Conservation (phyloP, 192 early-diverging fungal genomes). For the Helicostylum pulchrum region DNA sequence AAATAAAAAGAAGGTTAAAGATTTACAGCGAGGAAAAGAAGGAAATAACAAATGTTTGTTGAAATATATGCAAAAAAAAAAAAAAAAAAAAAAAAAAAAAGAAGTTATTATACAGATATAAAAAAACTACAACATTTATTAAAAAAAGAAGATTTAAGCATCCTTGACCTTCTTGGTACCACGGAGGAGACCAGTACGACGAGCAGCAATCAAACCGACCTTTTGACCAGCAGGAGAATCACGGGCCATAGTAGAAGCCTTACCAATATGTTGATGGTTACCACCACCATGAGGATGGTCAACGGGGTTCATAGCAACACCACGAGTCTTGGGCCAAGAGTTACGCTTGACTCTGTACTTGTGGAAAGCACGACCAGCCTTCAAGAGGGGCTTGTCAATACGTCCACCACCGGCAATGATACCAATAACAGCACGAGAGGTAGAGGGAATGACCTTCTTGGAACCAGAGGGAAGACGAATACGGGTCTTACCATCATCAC, state of each 20-base stretch:
- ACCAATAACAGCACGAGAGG: slow-evolving; percentile 93
- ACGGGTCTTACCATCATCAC: slow-evolving; percentile 95
- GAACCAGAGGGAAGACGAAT: slow-evolving; percentile 97
- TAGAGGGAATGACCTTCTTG: slow-evolving; percentile 93
- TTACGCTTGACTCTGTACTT: slow-evolving; percentile 99
- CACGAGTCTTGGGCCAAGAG: slow-evolving; percentile 99
- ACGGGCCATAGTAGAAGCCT: slow-evolving; percentile 96
- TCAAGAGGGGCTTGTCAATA: slow-evolving; percentile 98
- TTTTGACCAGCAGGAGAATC: slow-evolving; percentile 95
- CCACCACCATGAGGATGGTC: slow-evolving; percentile 97
- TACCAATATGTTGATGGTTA: slow-evolving; percentile 99
- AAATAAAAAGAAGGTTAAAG: no score
- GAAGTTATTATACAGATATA: no score
- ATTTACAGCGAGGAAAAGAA: no score
- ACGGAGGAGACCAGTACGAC: slow-evolving; percentile 96
- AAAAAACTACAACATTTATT: no score
- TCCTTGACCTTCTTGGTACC: slow-evolving; percentile 97
- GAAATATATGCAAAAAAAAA: no score
- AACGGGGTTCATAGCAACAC: slow-evolving; percentile 99
- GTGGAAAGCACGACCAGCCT: slow-evolving; percentile 99
- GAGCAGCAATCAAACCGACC: slow-evolving; percentile 58
- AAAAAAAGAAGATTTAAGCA: slow-evolving; percentile 2
- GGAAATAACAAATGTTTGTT: no score
- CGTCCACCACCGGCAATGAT: slow-evolving; percentile 98
- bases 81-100: no score